phyloP scores from a whole-genome alignment of 139 green algal genomes.

The Nannochloris sp. region DNA sequence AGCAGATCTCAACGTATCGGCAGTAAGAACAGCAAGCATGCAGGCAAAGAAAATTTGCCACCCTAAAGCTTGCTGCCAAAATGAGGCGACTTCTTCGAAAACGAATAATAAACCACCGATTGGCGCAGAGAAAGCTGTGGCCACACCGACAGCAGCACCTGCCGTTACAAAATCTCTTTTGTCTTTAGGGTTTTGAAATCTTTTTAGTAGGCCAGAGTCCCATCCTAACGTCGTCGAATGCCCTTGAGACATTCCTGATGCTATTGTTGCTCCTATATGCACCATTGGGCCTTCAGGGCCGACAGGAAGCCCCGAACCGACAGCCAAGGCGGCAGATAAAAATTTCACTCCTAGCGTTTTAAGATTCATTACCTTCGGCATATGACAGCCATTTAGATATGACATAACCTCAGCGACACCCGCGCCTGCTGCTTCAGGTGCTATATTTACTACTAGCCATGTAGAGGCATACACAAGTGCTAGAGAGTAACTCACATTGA shows the following conservation, averaged over 20 bases:
- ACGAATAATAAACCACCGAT: slow-evolving; percentile 83
- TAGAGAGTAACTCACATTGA: slow-evolving; percentile 60
- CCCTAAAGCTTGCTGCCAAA: slow-evolving; percentile 69
- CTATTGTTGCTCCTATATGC: slow-evolving; percentile 68
- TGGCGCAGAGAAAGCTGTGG: slow-evolving; percentile 71
- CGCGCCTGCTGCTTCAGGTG: slow-evolving; percentile 55
- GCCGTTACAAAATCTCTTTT: slow-evolving; percentile 87
- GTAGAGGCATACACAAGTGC: slow-evolving; percentile 55
- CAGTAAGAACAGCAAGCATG: slow-evolving; percentile 59
- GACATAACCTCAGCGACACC: slow-evolving; percentile 82
- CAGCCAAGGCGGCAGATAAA: slow-evolving; percentile 53
- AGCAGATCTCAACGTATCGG: slow-evolving; percentile 56
- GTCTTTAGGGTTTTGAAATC: slow-evolving; percentile 84
- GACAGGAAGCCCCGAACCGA: slow-evolving; percentile 72
- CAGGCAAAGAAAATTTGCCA: slow-evolving; percentile 79
- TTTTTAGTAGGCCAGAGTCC: slow-evolving; percentile 53
- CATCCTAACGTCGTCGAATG: slow-evolving; percentile 77
- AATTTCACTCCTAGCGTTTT: slow-evolving; percentile 79
- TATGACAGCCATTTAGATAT: slow-evolving; percentile 80
- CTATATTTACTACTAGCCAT: slow-evolving; percentile 62
- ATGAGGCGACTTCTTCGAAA: slow-evolving; percentile 80
- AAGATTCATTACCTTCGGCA: slow-evolving; percentile 79
- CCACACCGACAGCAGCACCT: slow-evolving; percentile 71
- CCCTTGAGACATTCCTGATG: slow-evolving; percentile 61
- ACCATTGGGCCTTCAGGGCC: slow-evolving; percentile 85